A percentile compares a stretch with the other conserved stretches of the same genome.
phyloP scores from a whole-genome alignment of 139 green algal genomes.

The Auxenochlorella pyrenoidosa region DNA sequence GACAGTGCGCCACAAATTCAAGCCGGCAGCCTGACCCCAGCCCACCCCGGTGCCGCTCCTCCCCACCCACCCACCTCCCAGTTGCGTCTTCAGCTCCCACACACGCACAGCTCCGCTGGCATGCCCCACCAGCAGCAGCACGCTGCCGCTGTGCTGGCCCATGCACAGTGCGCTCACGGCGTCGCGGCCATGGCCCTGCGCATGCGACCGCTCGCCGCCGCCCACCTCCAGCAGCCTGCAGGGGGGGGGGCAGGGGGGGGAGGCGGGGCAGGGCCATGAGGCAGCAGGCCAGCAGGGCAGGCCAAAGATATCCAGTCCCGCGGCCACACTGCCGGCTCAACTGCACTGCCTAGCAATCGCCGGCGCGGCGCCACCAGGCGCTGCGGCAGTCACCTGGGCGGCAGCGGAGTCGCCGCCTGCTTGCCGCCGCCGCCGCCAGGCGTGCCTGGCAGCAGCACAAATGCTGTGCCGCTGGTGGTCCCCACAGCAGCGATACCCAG shows the following conservation, averaged over 20 bases:
- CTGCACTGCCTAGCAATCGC: no score
- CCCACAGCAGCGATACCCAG: constrained; percentile 44
- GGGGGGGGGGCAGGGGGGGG: not conserved
- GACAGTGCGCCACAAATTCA: no score
- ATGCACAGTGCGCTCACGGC: constrained; percentile 43
- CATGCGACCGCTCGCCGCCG: not conserved
- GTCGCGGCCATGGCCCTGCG: not conserved
- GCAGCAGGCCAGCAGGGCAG: not conserved
- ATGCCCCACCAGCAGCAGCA: constrained; percentile 44
- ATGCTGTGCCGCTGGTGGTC: constrained; percentile 5
- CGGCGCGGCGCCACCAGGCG: not conserved
- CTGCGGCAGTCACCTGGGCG: not conserved
- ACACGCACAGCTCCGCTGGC: constrained; percentile 28
- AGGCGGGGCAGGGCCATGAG: not conserved
- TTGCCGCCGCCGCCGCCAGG: not conserved
- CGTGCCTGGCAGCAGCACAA: constrained; percentile 32
- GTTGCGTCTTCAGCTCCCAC: constrained; percentile 47
- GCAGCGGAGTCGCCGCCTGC: constrained; percentile 10
- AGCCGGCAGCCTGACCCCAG: not conserved
- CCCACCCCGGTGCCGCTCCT: no score
- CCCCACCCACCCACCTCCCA: constrained; percentile 1
- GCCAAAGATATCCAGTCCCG: not conserved
- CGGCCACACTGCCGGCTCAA: not conserved
- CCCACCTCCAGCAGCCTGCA: constrained; percentile 28
- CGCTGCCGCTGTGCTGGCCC: constrained; percentile 27